phyloP scores from a whole-genome alignment of 331 rosid species.

The Quercus lobata region DNA sequence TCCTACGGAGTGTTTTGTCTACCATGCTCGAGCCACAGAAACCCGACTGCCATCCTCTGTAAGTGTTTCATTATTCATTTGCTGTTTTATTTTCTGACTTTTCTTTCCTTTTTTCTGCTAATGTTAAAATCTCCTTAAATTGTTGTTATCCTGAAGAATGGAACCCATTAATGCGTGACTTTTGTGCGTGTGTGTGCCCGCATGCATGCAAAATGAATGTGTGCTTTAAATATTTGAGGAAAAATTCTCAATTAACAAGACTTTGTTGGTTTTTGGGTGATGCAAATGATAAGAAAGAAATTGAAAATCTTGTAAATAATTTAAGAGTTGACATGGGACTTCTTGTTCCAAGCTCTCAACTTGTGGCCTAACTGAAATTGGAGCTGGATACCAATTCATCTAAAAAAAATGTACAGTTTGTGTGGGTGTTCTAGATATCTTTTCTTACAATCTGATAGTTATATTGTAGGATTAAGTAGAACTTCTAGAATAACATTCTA shows the following conservation, averaged over 20 bases:
- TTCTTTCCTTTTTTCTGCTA: not conserved
- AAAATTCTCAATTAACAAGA: not conserved
- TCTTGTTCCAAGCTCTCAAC: not conserved
- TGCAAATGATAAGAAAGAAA: not conserved
- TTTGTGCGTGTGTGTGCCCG: not conserved
- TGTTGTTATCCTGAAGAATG: not conserved
- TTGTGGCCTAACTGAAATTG: not conserved
- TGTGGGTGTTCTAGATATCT: not conserved
- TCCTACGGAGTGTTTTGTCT: constrained; percentile 89
- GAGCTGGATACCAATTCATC: not conserved
- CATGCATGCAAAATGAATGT: not conserved
- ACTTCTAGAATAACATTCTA: not conserved
- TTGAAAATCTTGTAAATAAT: not conserved
- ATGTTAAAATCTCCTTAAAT: not conserved
- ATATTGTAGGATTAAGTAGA: not conserved
- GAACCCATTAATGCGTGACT: not conserved
- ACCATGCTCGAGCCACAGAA: constrained; percentile 85
- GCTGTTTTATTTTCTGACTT: not conserved
- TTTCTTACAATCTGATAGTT: not conserved
- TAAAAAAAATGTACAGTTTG: not conserved
- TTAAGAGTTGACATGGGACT: not conserved
- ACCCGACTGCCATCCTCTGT: constrained; percentile 59
- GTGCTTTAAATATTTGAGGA: not conserved
- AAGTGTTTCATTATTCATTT: constrained; percentile 23
- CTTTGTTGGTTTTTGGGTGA: not conserved